Evolutionary conservation across 306 rosid species (phyloP).

Genomic region (Prunus davidiana): DNA sequence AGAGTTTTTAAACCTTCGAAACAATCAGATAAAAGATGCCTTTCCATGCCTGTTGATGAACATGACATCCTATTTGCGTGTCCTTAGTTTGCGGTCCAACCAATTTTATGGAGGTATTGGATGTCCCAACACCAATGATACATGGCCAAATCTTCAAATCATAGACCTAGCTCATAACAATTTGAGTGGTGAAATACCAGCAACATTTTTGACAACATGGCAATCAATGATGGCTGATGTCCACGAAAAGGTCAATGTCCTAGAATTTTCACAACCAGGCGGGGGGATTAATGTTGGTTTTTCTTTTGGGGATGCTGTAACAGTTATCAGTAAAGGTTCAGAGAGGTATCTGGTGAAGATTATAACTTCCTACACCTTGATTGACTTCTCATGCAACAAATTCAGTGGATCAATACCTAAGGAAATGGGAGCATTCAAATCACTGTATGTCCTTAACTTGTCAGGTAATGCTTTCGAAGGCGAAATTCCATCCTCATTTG

Average conservation of each 20-base stretch:
- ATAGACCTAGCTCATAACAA: not conserved
- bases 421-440: not conserved
- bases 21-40: not conserved
- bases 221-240: not conserved
- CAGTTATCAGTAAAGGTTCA: not conserved
- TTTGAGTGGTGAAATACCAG: not conserved
- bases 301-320: not conserved
- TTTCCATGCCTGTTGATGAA: constrained; percentile 23
- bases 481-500: constrained; percentile 31
- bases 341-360: not conserved
- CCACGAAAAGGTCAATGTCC: not conserved
- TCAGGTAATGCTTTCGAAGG: constrained; percentile 20
- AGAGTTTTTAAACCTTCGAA: constrained; percentile 27
- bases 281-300: too few relatives aligned
- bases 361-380: not conserved
- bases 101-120: not conserved
- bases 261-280: not conserved
- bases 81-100: constrained; percentile 25
- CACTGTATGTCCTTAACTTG: constrained; percentile 11
- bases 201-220: not conserved
- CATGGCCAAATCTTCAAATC: constrained; percentile 21
- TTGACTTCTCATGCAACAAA: not conserved
- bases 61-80: not conserved
- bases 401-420: not conserved
- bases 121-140: not conserved